These are phyloP conservation scores for Candida sp. DNA, from an alignment of 1,139 yeast genomes.

Conservation along the genomic window DNA sequence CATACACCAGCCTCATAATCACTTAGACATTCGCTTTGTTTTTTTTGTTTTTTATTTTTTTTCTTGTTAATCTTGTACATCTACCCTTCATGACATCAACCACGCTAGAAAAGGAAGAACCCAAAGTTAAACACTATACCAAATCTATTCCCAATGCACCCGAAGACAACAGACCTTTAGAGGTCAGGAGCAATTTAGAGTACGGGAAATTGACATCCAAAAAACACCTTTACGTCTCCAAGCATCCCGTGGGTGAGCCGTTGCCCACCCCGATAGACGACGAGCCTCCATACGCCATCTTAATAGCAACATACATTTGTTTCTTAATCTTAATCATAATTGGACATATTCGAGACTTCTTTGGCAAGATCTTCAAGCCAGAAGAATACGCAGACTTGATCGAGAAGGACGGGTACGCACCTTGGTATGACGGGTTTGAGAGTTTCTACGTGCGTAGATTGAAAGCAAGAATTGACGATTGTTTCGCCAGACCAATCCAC, in stretches of 20 bases:
- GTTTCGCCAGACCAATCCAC: conserved; percentile 93
- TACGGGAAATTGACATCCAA: conserved; percentile 63
- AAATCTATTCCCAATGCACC: conserved; percentile 54
- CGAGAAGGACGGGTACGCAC: conserved; percentile 91
- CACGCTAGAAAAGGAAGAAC: not conserved
- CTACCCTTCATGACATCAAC: not conserved
- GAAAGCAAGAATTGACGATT: conserved; percentile 90
- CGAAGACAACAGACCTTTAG: conserved; percentile 45
- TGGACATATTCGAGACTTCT: conserved; percentile 91
- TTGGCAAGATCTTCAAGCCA: conserved; percentile 76
- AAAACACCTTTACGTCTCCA: conserved; percentile 59
- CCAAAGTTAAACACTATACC: conserved; percentile 9
- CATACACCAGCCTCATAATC: too few species aligned
- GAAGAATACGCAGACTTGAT: conserved; percentile 66
- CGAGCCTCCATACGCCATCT: conserved; percentile 85
- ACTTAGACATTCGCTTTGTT: not conserved
- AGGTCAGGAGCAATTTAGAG: conserved; percentile 63
- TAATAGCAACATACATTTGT: conserved; percentile 81
- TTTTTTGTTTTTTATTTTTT: not conserved
- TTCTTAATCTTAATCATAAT: conserved; percentile 82
- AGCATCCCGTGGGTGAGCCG: conserved; percentile 57
- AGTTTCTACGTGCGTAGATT: conserved; percentile 91
- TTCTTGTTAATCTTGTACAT: not conserved
- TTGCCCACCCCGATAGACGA: conserved; percentile 67
- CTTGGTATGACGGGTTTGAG: conserved; percentile 95